Conservation (phyloP, 208 protist genomes). For the Leishmania mexicana region DNA sequence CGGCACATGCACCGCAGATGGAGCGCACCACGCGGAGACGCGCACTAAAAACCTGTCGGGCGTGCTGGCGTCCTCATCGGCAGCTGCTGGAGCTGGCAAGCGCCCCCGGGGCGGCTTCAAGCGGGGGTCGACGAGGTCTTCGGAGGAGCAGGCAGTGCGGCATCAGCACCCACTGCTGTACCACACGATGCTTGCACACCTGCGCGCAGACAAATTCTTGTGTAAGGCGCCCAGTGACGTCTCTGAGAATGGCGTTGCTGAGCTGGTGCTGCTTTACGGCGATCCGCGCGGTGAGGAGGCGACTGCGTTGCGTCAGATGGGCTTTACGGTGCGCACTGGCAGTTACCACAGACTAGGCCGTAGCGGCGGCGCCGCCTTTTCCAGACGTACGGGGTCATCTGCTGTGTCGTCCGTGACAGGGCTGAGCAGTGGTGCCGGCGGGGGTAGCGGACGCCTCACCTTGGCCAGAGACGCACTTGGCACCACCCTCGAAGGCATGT, state of each 20-base stretch:
- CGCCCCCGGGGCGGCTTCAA: background rate
- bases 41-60: background rate
- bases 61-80: background rate
- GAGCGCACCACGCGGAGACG: background rate
- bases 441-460: slow-evolving; percentile 20
- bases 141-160: slow-evolving; percentile 20
- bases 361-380: background rate
- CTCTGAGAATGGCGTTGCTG: slow-evolving; percentile 2
- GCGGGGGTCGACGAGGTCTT: background rate
- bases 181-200: slow-evolving; percentile 8
- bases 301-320: slow-evolving; percentile 24
- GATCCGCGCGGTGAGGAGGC: slow-evolving; percentile 15
- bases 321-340: slow-evolving; percentile 30
- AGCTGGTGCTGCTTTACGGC: slow-evolving; percentile 20
- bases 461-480: slow-evolving; percentile 48
- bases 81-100: background rate
- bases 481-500: slow-evolving; percentile 41
- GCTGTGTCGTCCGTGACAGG: background rate
- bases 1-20: background rate
- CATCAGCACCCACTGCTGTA: slow-evolving; percentile 20
- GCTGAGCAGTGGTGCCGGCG: slow-evolving; percentile 3
- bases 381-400: background rate
- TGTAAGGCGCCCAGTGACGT: background rate
- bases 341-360: slow-evolving; percentile 15
- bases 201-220: background rate